Evolutionary conservation across 495 filamentous ascomycete species (phyloP), one percentile per base, ranked within the genome.

Genomic region (Talaromyces ruber): DNA sequence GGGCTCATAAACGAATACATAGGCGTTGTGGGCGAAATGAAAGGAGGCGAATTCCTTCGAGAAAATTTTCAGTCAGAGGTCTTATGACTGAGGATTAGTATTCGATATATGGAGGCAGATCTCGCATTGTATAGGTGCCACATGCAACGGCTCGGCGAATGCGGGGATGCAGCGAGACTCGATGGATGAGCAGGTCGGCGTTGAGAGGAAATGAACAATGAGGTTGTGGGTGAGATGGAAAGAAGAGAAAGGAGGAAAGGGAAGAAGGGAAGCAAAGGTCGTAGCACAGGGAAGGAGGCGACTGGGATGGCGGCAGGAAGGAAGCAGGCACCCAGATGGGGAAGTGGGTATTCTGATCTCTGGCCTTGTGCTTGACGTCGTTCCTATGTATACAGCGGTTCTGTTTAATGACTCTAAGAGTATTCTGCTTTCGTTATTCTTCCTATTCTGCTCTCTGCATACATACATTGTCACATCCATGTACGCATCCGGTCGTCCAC

Each of bases 11-110:
- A 62, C 21, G 51, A 55, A 55, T 62, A 62, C 54, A 62, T 56
- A 25, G 28, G 28, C 22, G 54, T 9, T 18, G 25, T 66, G 69
- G 64, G 65, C 65, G 60, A 71, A 69, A 58, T 65, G 21, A 50
- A 58, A 66, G 66, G 47, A 64, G 54, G 55, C 63, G 69, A 54
- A 16, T 22, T 14, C n/a, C 28, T 28, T 3, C 43, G 18, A 6
- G 21, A 8, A 9, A 18, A 18, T 11, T n/a, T 12, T 47, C 43
- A 47, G 43, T 47, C 43, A 9, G 18, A 21, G 43, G n/a, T 47
- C 7, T 43, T 6, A 6, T 21, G 18, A 22, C 43, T 47, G 43
- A 3, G n/a, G 43, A 47, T 47, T 47, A 21, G 4, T 47, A 47
- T 47, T 14, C 12, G 2, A 12, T 47, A 5, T 18, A 21, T 8